Evolutionary conservation across 106 monocot genomes (phyloP).

Genomic region (Dioscorea zingiberensis): DNA sequence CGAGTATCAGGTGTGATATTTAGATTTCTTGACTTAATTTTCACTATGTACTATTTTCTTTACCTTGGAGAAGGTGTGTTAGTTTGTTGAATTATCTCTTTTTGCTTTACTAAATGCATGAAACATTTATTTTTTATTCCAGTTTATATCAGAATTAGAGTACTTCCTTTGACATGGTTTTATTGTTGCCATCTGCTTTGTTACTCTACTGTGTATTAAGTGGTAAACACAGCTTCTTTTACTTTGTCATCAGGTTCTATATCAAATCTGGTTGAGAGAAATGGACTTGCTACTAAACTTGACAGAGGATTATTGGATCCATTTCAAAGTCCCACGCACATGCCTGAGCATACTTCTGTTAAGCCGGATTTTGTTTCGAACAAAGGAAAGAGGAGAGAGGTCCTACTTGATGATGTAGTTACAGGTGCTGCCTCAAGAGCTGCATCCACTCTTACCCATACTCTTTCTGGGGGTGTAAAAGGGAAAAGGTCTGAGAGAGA

Average conservation of each 20-base stretch:
- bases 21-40: not conserved
- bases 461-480: conserved; percentile 43
- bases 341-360: conserved; percentile 28
- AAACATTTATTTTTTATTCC: not conserved
- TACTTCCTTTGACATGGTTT: not conserved
- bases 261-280: conserved; percentile 18
- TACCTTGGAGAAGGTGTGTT: not conserved
- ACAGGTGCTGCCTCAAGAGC: conserved; percentile 35
- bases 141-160: not conserved
- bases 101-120: not conserved
- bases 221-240: not conserved
- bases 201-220: not conserved
- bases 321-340: conserved; percentile 16
- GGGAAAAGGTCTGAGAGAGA: conserved; percentile 73
- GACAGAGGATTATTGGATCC: conserved; percentile 32
- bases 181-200: not conserved
- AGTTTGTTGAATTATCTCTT: not conserved
- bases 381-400: conserved; percentile 60
- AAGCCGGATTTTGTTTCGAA: conserved; percentile 23
- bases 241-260: not conserved
- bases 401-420: conserved; percentile 62
- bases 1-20: not conserved
- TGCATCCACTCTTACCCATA: conserved; percentile 16
- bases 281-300: conserved; percentile 24
- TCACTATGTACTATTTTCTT: not conserved